Evolutionary conservation across 495 filamentous ascomycete species (phyloP).

Genomic region (Talaromyces proteolyticus): DNA sequence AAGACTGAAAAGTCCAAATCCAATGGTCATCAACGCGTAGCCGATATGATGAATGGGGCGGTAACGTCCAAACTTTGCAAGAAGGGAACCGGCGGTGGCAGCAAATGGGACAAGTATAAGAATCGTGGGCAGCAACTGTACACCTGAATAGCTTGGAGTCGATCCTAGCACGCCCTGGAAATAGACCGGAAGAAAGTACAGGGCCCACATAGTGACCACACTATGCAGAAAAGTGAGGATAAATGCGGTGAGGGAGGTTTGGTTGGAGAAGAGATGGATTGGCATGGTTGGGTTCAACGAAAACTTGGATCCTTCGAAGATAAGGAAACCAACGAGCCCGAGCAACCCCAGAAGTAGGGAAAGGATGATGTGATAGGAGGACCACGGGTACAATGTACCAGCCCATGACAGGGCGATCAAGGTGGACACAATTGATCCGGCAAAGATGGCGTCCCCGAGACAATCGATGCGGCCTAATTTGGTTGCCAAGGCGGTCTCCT

Average conservation of each 20-base stretch:
- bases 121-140: conserved; percentile 28
- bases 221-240: conserved; percentile 15
- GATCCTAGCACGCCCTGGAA: conserved; percentile 31
- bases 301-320: conserved; percentile 3
- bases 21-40: conserved; percentile 28
- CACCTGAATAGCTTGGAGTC: conserved; percentile 23
- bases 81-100: conserved; percentile 18
- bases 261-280: neutral
- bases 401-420: conserved; percentile 47
- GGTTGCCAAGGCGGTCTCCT: conserved; percentile 9
- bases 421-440: conserved; percentile 32
- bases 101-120: conserved; percentile 24
- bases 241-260: conserved; percentile 1
- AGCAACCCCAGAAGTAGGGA: conserved; percentile 16
- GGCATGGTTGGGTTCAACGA: conserved; percentile 3
- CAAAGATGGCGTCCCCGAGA: conserved; percentile 42
- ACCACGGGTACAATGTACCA: conserved; percentile 46
- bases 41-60: conserved; percentile 32
- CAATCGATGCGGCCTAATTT: conserved; percentile 42
- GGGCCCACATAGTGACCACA: conserved; percentile 16
- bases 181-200: conserved; percentile 43
- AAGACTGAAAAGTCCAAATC: conserved; percentile 33
- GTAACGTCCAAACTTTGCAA: conserved; percentile 37
- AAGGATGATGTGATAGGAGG: conserved; percentile 35
- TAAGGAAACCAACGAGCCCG: conserved; percentile 11